A percentile compares a stretch with the other conserved stretches of the same genome.
Evolutionary conservation across 1,284 basidiomycete species (phyloP).

Genomic region (Leccinum pachyderme): DNA sequence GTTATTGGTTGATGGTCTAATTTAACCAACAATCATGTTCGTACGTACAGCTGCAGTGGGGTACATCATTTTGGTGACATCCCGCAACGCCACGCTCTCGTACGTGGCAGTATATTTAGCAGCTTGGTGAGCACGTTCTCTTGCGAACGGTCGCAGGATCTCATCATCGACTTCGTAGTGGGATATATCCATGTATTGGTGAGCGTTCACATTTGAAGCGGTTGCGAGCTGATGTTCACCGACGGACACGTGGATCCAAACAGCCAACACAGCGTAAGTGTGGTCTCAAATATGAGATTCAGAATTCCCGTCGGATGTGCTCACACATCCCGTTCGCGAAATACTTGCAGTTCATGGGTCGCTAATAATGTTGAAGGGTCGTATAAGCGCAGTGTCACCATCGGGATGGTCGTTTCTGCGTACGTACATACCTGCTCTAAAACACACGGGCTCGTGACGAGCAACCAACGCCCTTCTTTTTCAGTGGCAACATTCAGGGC

Average conservation of each 20-base stretch:
- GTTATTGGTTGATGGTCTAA: background rate
- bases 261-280: slow-evolving; percentile 63
- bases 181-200: slow-evolving; percentile 72
- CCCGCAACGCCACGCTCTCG: slow-evolving; percentile 59
- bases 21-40: background rate
- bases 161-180: slow-evolving; percentile 38
- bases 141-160: background rate
- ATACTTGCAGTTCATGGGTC: slow-evolving; percentile 51
- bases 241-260: background rate
- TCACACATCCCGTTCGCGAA: background rate
- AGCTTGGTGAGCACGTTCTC: slow-evolving; percentile 45
- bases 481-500: slow-evolving; percentile 61
- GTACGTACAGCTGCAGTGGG: slow-evolving; percentile 43
- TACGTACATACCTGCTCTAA: slow-evolving; percentile 32
- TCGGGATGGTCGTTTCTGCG: slow-evolving; percentile 70
- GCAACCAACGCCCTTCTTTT: background rate
- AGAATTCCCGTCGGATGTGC: background rate
- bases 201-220: slow-evolving; percentile 30
- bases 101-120: slow-evolving; percentile 72
- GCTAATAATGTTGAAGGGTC: slow-evolving; percentile 73
- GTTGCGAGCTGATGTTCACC: background rate
- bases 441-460: too few species aligned
- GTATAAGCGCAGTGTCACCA: slow-evolving; percentile 72
- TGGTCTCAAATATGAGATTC: background rate
- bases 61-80: slow-evolving; percentile 68